These are phyloP conservation scores for Trametes elegans DNA, from an alignment of 768 basidiomycete species.

Conservation along the genomic window DNA sequence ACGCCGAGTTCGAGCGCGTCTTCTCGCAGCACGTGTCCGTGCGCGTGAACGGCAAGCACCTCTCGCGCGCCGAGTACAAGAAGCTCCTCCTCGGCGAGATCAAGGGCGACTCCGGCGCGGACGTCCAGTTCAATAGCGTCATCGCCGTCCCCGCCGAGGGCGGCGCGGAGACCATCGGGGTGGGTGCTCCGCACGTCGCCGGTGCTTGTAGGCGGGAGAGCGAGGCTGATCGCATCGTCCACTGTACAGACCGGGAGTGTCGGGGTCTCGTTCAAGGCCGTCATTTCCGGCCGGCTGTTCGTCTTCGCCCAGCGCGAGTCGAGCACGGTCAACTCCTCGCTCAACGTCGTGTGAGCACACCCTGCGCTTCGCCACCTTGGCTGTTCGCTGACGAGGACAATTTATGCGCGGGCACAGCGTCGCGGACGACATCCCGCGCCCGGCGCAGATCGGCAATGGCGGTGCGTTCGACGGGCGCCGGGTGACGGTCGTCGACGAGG, in stretches of 20 bases:
- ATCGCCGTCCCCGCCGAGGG: conserved; percentile 30
- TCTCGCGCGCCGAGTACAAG: conserved; percentile 42
- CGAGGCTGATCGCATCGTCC: not conserved
- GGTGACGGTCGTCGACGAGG: conserved; percentile 14
- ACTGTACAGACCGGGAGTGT: conserved; percentile 24
- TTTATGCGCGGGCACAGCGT: conserved; percentile 11
- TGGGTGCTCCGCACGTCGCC: not conserved
- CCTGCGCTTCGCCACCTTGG: not conserved
- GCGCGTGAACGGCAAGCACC: conserved; percentile 40
- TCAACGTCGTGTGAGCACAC: conserved; percentile 28
- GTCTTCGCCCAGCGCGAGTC: conserved; percentile 23
- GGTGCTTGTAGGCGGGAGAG: not conserved
- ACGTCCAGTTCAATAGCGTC: conserved; percentile 30
- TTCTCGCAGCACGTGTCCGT: conserved; percentile 36
- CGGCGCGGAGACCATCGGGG: conserved; percentile 6
- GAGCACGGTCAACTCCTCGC: conserved; percentile 25
- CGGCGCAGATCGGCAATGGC: conserved; percentile 9
- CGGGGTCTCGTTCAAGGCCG: conserved; percentile 26
- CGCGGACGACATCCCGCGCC: conserved; percentile 8
- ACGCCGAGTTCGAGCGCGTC: conserved; percentile 40
- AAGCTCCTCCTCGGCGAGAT: conserved; percentile 30
- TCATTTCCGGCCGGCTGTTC: conserved; percentile 20
- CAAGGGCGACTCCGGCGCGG: conserved; percentile 26
- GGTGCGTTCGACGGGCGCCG: conserved; percentile 20
- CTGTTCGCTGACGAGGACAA: not conserved